Percentiles rank a stretch among this genome's conserved stretches.
phyloP scores from a whole-genome alignment of 306 rosid genomes.

The Astragalus glycyphyllos region DNA sequence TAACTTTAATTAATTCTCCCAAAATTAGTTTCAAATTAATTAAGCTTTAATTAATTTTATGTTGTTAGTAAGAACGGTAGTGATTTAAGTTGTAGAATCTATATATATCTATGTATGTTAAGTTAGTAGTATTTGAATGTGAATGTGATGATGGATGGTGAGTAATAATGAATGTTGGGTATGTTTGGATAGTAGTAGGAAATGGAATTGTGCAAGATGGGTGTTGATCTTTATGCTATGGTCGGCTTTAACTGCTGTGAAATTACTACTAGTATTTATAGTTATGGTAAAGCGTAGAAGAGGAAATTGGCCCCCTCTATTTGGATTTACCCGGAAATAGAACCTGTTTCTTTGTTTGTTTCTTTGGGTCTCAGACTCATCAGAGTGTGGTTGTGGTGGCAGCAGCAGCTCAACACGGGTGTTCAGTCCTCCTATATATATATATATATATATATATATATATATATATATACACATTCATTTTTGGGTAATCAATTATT shows the following conservation, averaged over 20 bases:
- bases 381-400: too few relatives aligned
- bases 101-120: background rate
- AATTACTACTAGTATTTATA: too few relatives aligned
- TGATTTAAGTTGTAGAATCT: background rate
- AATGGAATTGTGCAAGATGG: conserved; percentile 36
- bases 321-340: conserved; percentile 65
- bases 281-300: conserved; percentile 41
- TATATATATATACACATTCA: conserved; percentile 32
- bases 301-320: conserved; percentile 36
- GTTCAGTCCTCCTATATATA: conserved; percentile 37
- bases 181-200: conserved; percentile 27
- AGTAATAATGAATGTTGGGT: too few relatives aligned
- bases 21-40: conserved; percentile 34
- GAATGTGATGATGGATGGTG: too few relatives aligned
- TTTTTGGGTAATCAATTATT: conserved; percentile 48
- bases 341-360: conserved; percentile 54
- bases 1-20: conserved; percentile 28
- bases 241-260: conserved; percentile 46
- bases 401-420: conserved; percentile 53
- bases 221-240: conserved; percentile 17
- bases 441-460: too few relatives aligned
- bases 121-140: too few relatives aligned
- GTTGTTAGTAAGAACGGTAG: conserved; percentile 9
- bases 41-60: conserved; percentile 12
- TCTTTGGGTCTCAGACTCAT: conserved; percentile 52